Percentiles rank a stretch among this genome's conserved stretches.
Conservation (phyloP, 1,284 basidiomycete genomes). For the Trichosporon sp. region DNA sequence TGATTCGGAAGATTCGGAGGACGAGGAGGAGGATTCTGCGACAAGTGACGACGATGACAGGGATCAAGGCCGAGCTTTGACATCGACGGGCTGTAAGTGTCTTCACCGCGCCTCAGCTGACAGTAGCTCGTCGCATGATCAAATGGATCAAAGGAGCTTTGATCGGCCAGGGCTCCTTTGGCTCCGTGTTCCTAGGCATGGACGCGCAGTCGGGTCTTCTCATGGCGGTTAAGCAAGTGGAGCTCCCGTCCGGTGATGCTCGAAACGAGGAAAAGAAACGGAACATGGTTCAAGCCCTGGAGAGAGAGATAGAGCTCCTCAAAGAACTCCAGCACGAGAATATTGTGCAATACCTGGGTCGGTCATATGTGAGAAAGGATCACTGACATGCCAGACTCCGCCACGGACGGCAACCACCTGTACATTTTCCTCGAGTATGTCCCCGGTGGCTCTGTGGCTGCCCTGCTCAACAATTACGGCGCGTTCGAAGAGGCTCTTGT, state of each 20-base stretch:
- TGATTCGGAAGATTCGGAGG: slow-evolving; percentile 48
- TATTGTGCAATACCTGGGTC: slow-evolving; percentile 95
- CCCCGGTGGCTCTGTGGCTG: slow-evolving; percentile 93
- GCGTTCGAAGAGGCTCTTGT: slow-evolving; percentile 95
- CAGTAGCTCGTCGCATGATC: slow-evolving; percentile 60
- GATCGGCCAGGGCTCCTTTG: slow-evolving; percentile 94
- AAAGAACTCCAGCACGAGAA: slow-evolving; percentile 94
- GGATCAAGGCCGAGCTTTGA: slow-evolving; percentile 56
- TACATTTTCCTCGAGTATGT: slow-evolving; percentile 99
- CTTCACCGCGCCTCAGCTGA: slow-evolving; percentile 5
- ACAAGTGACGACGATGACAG: slow-evolving; percentile 49
- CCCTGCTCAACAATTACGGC: slow-evolving; percentile 86
- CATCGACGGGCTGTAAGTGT: slow-evolving; percentile 60
- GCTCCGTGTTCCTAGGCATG: slow-evolving; percentile 95
- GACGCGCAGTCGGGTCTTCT: slow-evolving; percentile 86
- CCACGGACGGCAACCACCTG: slow-evolving; percentile 77
- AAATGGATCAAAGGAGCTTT: slow-evolving; percentile 99
- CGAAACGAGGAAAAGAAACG: slow-evolving; percentile 91
- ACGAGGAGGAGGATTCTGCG: slow-evolving; percentile 39
- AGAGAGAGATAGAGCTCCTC: slow-evolving; percentile 92
- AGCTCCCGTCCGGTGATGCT: slow-evolving; percentile 72
- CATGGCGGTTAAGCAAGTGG: slow-evolving; percentile 99
- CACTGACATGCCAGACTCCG: slow-evolving; percentile 61
- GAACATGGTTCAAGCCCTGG: slow-evolving; percentile 89
- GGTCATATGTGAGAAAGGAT: slow-evolving; percentile 34